Conservation (phyloP, 2,329 filamentous ascomycete species). For the Neocatenulostroma microsporum region DNA sequence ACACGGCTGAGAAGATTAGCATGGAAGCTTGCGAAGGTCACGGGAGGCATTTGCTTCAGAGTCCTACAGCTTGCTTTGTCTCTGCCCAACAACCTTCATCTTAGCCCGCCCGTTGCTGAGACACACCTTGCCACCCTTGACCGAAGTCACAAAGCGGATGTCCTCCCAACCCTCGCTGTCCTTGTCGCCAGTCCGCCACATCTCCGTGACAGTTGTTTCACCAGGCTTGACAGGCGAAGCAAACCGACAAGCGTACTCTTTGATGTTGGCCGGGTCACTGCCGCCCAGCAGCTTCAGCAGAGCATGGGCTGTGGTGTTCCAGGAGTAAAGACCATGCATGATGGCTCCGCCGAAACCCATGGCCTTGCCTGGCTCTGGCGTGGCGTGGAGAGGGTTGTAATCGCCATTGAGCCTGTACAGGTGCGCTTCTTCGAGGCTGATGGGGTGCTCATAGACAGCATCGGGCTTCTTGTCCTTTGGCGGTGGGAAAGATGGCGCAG, state of each 20-base stretch:
- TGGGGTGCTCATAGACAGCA: conserved; percentile 58
- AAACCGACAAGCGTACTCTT: conserved; percentile 83
- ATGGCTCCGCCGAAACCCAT: conserved; percentile 90
- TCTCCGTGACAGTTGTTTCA: conserved; percentile 71
- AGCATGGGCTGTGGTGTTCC: conserved; percentile 69
- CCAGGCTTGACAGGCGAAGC: conserved; percentile 76
- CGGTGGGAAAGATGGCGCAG: too few species aligned
- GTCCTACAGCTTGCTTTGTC: conserved; percentile 56
- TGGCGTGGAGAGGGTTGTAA: conserved; percentile 88
- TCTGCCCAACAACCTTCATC: conserved; percentile 54
- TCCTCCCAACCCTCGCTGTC: conserved; percentile 67
- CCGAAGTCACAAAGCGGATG: conserved; percentile 68
- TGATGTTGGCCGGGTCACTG: conserved; percentile 71
- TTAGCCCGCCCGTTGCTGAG: conserved; percentile 79
- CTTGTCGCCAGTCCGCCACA: conserved; percentile 67
- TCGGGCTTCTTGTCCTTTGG: conserved; percentile 66
- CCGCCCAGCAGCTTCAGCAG: conserved; percentile 66
- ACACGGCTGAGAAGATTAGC: too few species aligned
- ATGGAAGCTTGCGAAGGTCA: too few species aligned
- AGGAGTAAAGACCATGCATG: conserved; percentile 82
- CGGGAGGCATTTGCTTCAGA: too few species aligned
- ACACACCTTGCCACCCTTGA: conserved; percentile 74
- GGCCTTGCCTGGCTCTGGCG: conserved; percentile 64
- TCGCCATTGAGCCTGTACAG: conserved; percentile 83
- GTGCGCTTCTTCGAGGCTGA: conserved; percentile 62